phyloP scores from a whole-genome alignment of 2,329 filamentous ascomycete genomes.

The Annulohypoxylon truncatum region DNA sequence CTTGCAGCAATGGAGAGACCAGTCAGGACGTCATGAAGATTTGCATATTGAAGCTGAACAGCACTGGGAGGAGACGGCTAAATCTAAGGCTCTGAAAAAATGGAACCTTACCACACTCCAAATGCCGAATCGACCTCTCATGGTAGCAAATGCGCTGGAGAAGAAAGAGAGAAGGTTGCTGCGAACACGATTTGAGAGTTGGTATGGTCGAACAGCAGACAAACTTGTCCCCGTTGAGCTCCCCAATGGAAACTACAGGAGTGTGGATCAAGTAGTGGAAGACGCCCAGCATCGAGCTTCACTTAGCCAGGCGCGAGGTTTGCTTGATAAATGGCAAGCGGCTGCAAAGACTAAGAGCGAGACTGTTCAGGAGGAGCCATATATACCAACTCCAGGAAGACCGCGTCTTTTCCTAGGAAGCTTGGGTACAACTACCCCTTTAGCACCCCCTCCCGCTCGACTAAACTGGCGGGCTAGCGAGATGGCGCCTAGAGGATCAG shows the following conservation, averaged over 20 bases:
- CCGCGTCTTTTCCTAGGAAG: conserved; percentile 47
- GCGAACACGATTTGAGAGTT: conserved; percentile 47
- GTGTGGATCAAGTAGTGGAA: conserved; percentile 41
- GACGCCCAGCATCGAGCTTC: conserved; percentile 42
- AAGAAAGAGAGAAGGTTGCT: conserved; percentile 47
- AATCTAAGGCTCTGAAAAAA: conserved; percentile 44
- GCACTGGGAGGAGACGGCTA: conserved; percentile 42
- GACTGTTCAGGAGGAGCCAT: conserved; percentile 37
- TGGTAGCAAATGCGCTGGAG: conserved; percentile 47
- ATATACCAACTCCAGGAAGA: conserved; percentile 49
- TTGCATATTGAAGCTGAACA: conserved; percentile 41
- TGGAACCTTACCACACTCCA: conserved; percentile 50
- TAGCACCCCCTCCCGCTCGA: conserved; percentile 48
- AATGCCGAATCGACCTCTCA: conserved; percentile 46
- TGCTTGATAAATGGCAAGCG: conserved; percentile 44
- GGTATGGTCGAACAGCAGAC: conserved; percentile 47
- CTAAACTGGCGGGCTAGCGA: conserved; percentile 42
- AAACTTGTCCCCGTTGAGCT: conserved; percentile 46
- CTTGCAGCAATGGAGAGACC: conserved; percentile 45
- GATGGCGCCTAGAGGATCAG: conserved; percentile 44
- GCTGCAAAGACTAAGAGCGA: conserved; percentile 33
- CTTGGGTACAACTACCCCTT: conserved; percentile 48
- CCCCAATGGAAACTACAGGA: conserved; percentile 42
- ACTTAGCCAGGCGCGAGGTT: conserved; percentile 38
- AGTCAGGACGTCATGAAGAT: conserved; percentile 34